phyloP scores from a whole-genome alignment of 306 rosid species.

The Medicago arabica region DNA sequence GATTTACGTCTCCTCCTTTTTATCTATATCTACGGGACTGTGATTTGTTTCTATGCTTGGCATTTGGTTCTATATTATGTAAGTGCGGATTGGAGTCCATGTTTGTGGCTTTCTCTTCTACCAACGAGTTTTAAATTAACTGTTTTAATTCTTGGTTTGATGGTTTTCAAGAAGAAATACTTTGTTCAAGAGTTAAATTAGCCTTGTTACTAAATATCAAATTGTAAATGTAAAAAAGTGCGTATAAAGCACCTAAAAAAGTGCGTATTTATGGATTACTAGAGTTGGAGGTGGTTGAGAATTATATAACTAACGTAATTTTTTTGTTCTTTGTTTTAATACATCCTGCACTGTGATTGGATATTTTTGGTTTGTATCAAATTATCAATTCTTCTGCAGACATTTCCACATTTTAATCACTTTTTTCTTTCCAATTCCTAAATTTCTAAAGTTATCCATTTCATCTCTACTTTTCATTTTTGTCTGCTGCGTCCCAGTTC shows the following conservation, averaged over 20 bases:
- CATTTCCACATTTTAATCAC: constrained; percentile 1
- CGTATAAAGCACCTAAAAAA: background rate
- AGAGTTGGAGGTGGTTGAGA: constrained; percentile 8
- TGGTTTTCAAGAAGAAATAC: background rate
- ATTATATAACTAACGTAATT: background rate
- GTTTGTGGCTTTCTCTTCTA: background rate
- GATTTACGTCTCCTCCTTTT: no score
- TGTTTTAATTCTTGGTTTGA: background rate
- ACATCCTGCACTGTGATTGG: background rate
- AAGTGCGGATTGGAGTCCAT: background rate
- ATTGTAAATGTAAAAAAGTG: background rate
- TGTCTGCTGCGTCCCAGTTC: background rate
- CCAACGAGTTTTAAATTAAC: background rate
- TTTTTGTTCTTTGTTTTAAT: background rate
- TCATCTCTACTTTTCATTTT: background rate
- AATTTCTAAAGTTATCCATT: background rate
- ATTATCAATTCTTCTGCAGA: background rate
- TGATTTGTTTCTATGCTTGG: background rate
- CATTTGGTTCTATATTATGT: background rate
- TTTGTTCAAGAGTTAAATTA: background rate
- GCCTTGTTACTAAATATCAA: background rate
- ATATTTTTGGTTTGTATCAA: background rate
- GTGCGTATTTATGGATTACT: background rate
- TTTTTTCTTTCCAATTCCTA: background rate
- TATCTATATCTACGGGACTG: no score